A percentile compares a stretch with the other conserved stretches of the same genome.
phyloP scores from a whole-genome alignment of 2,329 filamentous ascomycete genomes.

The Colletotrichum tanaceti region DNA sequence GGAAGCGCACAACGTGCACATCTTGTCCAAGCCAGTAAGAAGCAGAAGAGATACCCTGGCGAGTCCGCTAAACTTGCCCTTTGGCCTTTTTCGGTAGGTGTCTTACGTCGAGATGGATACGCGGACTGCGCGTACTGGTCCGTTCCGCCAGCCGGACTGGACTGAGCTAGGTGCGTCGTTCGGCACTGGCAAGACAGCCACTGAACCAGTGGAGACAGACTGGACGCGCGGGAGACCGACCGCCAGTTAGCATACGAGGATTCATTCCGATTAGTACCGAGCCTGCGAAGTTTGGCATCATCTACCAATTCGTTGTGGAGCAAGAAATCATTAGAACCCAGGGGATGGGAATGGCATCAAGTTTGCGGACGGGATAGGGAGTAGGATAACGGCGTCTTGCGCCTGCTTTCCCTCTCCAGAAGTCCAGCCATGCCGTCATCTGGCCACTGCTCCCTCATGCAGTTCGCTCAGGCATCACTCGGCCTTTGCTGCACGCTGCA shows the following conservation, averaged over 20 bases:
- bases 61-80: slow-evolving; percentile 7
- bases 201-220: slow-evolving; percentile 10
- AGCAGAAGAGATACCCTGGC: background rate
- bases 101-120: slow-evolving; percentile 15
- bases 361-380: slow-evolving; percentile 9
- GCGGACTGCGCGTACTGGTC: slow-evolving; percentile 22
- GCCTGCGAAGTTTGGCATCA: slow-evolving; percentile 22
- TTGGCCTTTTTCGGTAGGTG: slow-evolving; percentile 9
- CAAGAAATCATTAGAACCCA: slow-evolving; percentile 28
- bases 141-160: slow-evolving; percentile 32
- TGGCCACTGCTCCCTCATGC: slow-evolving; percentile 16
- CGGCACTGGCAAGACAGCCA: slow-evolving; percentile 10
- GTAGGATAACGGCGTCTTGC: background rate
- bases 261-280: slow-evolving; percentile 37
- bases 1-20: slow-evolving; percentile 18
- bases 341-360: slow-evolving; percentile 33
- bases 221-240: slow-evolving; percentile 31
- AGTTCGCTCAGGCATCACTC: slow-evolving; percentile 31
- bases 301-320: slow-evolving; percentile 5
- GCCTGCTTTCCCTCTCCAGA: slow-evolving; percentile 4
- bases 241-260: slow-evolving; percentile 32
- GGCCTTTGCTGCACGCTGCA: slow-evolving; percentile 28
- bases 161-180: slow-evolving; percentile 1
- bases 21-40: no score
- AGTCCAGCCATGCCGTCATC: slow-evolving; percentile 32